Percentiles rank a stretch among this genome's conserved stretches.
Evolutionary conservation across 768 basidiomycete species (phyloP).

Genomic region (Fomitopsis pulvina): DNA sequence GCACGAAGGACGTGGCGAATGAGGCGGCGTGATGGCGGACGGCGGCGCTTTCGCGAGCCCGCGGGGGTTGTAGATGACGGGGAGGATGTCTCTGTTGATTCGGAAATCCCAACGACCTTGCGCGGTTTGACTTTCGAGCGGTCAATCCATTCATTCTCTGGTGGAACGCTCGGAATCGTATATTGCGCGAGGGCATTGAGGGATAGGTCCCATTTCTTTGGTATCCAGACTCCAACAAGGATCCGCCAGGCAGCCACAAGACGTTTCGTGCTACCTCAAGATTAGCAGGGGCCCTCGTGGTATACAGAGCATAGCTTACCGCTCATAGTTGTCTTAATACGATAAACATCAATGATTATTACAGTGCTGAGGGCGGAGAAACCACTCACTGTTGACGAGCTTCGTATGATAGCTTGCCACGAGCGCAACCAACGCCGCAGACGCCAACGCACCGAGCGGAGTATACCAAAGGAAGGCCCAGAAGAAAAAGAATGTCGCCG

Average conservation of each 20-base stretch:
- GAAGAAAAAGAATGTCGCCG: constrained; percentile 73
- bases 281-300: constrained; percentile 15
- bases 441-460: constrained; percentile 63
- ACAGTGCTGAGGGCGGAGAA: constrained; percentile 5
- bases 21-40: constrained; percentile 74
- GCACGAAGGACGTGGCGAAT: constrained; percentile 86
- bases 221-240: constrained; percentile 92
- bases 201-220: constrained; percentile 76
- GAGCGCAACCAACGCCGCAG: constrained; percentile 62
- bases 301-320: constrained; percentile 37
- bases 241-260: constrained; percentile 93
- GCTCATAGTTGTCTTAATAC: constrained; percentile 62
- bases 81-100: constrained; percentile 15
- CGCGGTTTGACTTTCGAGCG: constrained; percentile 28
- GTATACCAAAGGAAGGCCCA: constrained; percentile 84
- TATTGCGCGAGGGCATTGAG: constrained; percentile 68
- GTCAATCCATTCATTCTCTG: constrained; percentile 69
- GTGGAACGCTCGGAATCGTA: constrained; percentile 57
- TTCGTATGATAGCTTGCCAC: constrained; percentile 83
- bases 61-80: constrained; percentile 11
- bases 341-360: constrained; percentile 1
- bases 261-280: constrained; percentile 63
- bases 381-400: constrained; percentile 74
- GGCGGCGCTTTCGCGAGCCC: constrained; percentile 21
- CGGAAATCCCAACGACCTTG: constrained; percentile 13